Evolutionary conservation across 306 rosid species (phyloP).

Genomic region (Begonia fuchsioides): DNA sequence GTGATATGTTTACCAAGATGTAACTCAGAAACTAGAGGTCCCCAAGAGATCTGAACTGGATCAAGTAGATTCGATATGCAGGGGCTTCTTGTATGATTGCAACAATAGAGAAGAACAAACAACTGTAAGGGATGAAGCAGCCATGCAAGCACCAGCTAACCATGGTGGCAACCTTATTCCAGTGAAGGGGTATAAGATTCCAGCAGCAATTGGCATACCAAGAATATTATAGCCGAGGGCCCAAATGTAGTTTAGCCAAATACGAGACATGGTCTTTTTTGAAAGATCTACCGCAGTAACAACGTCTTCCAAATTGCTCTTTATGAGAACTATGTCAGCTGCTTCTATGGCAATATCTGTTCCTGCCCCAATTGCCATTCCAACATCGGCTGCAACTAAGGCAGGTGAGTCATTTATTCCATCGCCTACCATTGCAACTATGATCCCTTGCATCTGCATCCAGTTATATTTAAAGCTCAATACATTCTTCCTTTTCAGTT

Average conservation of each 20-base stretch:
- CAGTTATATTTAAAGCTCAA: constrained; percentile 12
- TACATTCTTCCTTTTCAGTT: background rate
- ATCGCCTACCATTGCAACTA: constrained; percentile 76
- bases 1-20: too few species aligned
- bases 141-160: constrained; percentile 96
- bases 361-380: constrained; percentile 93
- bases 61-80: too few species aligned
- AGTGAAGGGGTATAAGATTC: constrained; percentile 50
- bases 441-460: constrained; percentile 57
- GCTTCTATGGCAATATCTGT: constrained; percentile 79
- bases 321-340: constrained; percentile 73
- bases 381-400: constrained; percentile 74
- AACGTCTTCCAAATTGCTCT: constrained; percentile 78
- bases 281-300: constrained; percentile 74
- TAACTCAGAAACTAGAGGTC: too few species aligned
- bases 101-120: constrained; percentile 65
- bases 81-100: constrained; percentile 73
- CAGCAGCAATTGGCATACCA: constrained; percentile 83
- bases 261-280: constrained; percentile 63
- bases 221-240: constrained; percentile 83
- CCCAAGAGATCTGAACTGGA: too few species aligned
- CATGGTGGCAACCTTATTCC: constrained; percentile 83
- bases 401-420: constrained; percentile 90
- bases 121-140: constrained; percentile 76
- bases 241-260: constrained; percentile 70